Percentiles rank a stretch among this genome's conserved stretches.
Conservation (phyloP, 768 basidiomycete genomes). For the Hortiboletus flavorubellus region DNA sequence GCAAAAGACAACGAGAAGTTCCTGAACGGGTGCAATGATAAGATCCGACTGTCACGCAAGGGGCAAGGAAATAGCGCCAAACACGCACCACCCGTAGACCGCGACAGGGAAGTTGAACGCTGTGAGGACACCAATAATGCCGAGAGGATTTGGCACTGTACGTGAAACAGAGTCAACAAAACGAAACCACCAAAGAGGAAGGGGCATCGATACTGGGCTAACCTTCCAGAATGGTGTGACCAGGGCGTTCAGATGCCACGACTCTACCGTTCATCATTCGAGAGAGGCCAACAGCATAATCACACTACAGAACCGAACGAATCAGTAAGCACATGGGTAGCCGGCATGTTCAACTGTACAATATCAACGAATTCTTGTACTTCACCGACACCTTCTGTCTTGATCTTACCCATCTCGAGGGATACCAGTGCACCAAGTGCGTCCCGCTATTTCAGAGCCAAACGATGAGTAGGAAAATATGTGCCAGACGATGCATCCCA, state of each 20-base stretch:
- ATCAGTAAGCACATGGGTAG: slow-evolving; percentile 2
- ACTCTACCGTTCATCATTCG: slow-evolving; percentile 93
- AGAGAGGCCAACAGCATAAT: slow-evolving; percentile 90
- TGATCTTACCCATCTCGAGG: slow-evolving; percentile 90
- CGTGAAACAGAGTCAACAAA: slow-evolving; percentile 14
- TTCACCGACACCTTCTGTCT: slow-evolving; percentile 86
- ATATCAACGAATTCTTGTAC: slow-evolving; percentile 96
- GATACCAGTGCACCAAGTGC: slow-evolving; percentile 80
- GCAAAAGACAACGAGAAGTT: slow-evolving; percentile 86
- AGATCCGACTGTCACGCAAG: slow-evolving; percentile 9
- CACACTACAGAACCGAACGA: slow-evolving; percentile 54
- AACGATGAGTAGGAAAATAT: slow-evolving; percentile 8
- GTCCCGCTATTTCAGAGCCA: slow-evolving; percentile 49
- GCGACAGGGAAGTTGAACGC: slow-evolving; percentile 98
- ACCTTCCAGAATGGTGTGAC: slow-evolving; percentile 91
- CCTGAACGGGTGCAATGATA: slow-evolving; percentile 43
- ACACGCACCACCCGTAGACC: slow-evolving; percentile 78
- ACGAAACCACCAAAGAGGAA: neutral
- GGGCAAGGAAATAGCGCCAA: neutral
- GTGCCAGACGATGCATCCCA: slow-evolving; percentile 23
- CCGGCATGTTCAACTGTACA: slow-evolving; percentile 44
- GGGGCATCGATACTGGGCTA: neutral
- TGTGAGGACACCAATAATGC: slow-evolving; percentile 69
- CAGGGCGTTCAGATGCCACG: slow-evolving; percentile 84
- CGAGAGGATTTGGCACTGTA: slow-evolving; percentile 87